Conservation (phyloP, 163 green algal species). For the Scenedesmus sp. region DNA sequence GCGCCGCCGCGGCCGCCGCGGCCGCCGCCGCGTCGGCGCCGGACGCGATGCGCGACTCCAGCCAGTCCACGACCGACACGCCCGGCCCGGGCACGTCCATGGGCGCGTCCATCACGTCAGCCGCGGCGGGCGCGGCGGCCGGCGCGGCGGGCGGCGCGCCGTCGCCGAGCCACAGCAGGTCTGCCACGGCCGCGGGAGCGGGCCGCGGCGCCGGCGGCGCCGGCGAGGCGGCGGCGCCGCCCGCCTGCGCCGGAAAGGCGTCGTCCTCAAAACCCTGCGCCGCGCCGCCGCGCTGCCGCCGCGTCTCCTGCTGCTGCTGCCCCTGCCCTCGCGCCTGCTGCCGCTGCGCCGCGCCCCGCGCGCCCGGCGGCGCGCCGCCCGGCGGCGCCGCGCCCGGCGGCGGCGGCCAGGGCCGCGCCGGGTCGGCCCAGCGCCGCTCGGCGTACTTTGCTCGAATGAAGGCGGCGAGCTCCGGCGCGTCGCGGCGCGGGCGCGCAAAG, state of each 20-base stretch:
- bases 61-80: conserved; percentile 29
- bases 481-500: conserved; percentile 12
- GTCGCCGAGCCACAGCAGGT: conserved; percentile 20
- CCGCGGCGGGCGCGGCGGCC: background rate
- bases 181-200: background rate
- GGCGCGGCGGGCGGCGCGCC: background rate
- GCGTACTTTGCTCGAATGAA: conserved; percentile 84
- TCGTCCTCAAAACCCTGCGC: too few relatives aligned
- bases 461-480: conserved; percentile 62
- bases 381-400: background rate
- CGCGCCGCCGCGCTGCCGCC: too few relatives aligned
- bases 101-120: conserved; percentile 32
- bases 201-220: background rate
- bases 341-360: background rate
- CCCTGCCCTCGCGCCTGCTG: conserved; percentile 8
- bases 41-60: conserved; percentile 9
- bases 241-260: background rate
- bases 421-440: conserved; percentile 10
- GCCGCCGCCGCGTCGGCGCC: conserved; percentile 35
- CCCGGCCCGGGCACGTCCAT: conserved; percentile 24
- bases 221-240: background rate
- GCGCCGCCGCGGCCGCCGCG: conserved; percentile 29
- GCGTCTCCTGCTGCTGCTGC: conserved; percentile 12
- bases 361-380: background rate
- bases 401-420: conserved; percentile 11